Evolutionary conservation across 495 filamentous ascomycete genomes (phyloP).

Genomic region (Talaromyces wortmannii): DNA sequence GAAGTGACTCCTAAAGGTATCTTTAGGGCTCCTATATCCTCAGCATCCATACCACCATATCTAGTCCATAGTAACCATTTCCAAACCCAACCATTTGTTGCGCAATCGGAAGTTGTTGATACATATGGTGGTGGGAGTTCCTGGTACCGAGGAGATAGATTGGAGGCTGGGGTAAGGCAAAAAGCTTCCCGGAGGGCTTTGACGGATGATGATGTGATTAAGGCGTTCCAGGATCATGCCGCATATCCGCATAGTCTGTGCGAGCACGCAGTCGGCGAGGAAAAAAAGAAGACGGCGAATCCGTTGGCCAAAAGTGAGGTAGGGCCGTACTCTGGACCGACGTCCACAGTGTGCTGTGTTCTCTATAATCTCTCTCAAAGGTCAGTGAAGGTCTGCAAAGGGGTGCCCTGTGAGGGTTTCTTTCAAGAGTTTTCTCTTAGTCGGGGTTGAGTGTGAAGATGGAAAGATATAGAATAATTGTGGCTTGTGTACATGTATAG

Average conservation of each 20-base stretch:
- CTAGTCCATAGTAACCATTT: neutral
- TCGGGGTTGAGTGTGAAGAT: neutral
- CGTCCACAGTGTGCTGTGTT: neutral
- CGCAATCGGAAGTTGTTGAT: neutral
- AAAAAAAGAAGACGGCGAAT: neutral
- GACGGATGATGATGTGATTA: neutral
- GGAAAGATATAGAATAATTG: neutral
- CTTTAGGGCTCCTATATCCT: neutral
- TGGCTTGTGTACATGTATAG: neutral
- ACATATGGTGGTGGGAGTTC: neutral
- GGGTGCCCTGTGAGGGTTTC: neutral
- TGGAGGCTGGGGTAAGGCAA: neutral
- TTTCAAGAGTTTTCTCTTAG: neutral
- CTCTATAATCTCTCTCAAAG: neutral
- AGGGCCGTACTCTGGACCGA: neutral
- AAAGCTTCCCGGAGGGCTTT: neutral
- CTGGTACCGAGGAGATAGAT: neutral
- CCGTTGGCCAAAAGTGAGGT: neutral
- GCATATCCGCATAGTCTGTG: neutral
- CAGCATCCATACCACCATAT: neutral
- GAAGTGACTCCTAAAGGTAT: slow-evolving; percentile 7
- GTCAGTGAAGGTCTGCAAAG: neutral
- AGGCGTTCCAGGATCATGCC: neutral
- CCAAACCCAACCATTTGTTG: neutral
- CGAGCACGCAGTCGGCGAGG: neutral